Conservation (phyloP, 164 flowering plant genomes). For the Vitis amurensis region DNA sequence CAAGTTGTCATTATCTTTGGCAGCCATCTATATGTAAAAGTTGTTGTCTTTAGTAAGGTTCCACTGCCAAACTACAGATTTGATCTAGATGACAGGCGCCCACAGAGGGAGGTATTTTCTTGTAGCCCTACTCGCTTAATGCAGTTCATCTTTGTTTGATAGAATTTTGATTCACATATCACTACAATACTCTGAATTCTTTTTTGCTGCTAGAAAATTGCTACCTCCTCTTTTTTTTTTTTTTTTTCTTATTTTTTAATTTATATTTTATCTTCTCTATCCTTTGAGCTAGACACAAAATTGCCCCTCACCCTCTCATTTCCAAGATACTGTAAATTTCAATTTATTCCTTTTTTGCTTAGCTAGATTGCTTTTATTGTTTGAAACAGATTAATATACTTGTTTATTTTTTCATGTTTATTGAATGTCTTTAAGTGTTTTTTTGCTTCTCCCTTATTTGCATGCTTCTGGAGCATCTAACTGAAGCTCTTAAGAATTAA, state of each 20-base stretch:
- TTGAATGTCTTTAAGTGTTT: not conserved
- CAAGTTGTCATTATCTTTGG: conserved; percentile 17
- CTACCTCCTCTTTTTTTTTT: not conserved
- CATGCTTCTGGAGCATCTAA: not conserved
- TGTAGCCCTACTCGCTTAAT: not conserved
- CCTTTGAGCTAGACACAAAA: not conserved
- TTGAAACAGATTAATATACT: not conserved
- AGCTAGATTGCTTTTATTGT: not conserved
- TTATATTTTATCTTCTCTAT: not conserved
- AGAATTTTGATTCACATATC: not conserved
- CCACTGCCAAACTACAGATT: conserved; percentile 90
- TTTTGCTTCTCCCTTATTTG: not conserved
- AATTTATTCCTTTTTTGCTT: too few species aligned
- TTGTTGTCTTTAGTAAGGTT: conserved; percentile 77
- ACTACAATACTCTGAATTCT: not conserved
- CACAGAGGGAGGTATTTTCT: conserved; percentile 78
- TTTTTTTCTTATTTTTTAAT: too few species aligned
- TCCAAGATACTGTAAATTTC: not conserved
- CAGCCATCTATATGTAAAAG: conserved; percentile 82
- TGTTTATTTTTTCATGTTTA: too few species aligned
- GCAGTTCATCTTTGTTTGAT: not conserved
- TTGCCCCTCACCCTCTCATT: not conserved
- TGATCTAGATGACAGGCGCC: conserved; percentile 90
- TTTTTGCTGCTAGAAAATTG: not conserved
- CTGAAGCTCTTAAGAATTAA: conserved; percentile 21